A percentile compares a stretch with the other conserved stretches of the same genome.
Evolutionary conservation across 23 red algal genomes (phyloP).

Genomic region (Porphyridium purpureum): DNA sequence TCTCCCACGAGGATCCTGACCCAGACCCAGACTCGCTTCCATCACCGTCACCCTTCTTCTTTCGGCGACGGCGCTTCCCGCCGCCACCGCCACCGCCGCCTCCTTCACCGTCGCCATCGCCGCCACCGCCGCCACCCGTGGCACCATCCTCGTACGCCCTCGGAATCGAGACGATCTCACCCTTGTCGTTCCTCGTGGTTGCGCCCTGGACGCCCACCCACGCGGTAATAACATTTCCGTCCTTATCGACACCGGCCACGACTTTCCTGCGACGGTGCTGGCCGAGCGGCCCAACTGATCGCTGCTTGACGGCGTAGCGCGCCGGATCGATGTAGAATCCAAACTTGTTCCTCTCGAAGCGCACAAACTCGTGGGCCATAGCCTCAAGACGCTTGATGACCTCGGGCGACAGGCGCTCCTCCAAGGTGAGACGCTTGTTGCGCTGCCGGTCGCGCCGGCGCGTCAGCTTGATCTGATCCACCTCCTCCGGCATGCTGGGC

Average conservation of each 20-base stretch:
- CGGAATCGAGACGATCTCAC: slow-evolving; percentile 59
- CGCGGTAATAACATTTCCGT: slow-evolving; percentile 76
- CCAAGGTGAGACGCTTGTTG: slow-evolving; percentile 16
- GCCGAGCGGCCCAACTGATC: slow-evolving; percentile 53
- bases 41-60: slow-evolving; percentile 6
- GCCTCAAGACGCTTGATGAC: slow-evolving; percentile 68
- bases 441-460: neutral
- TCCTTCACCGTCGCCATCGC: slow-evolving; percentile 17
- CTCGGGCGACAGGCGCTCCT: slow-evolving; percentile 70
- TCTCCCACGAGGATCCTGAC: too few relatives aligned
- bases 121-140: slow-evolving; percentile 15
- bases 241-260: slow-evolving; percentile 72
- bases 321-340: slow-evolving; percentile 91
- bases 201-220: slow-evolving; percentile 71
- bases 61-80: neutral
- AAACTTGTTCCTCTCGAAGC: slow-evolving; percentile 75
- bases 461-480: neutral
- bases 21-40: slow-evolving; percentile 9
- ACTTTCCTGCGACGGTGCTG: slow-evolving; percentile 50
- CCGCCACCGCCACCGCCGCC: slow-evolving; percentile 25
- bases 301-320: slow-evolving; percentile 62
- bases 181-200: slow-evolving; percentile 12
- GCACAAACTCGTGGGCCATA: slow-evolving; percentile 86
- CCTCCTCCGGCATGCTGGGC: neutral
- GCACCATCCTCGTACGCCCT: slow-evolving; percentile 46